Base-by-base conservation (phyloP, 2,329 filamentous ascomycete genomes). In the Curvularia sp. region DNA sequence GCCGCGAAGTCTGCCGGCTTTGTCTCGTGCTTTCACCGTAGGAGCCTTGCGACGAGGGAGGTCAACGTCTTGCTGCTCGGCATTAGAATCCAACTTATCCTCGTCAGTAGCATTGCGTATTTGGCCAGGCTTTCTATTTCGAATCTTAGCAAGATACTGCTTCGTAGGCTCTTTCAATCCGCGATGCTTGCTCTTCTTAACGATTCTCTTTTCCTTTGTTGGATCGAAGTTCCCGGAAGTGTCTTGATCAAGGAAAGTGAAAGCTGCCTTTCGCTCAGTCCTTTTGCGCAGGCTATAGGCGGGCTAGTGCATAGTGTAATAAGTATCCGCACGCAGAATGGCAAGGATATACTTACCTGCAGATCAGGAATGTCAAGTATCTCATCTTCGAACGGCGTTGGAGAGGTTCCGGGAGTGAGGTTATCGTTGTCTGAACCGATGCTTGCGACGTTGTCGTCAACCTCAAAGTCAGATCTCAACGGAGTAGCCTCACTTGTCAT, bases 181-280 rank as follows among this genome's bases (percentile, higher is more conserved):
- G 23, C 47, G 38, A 12, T 18, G 28, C 32, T 61, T 63, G 18
- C 46, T 52, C 28, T 66, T 67, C 9, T 32, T 30, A 38, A 63
- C 56, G 9, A 50, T 23, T 21, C 38, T 59, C 1, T 50, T 51
- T 27, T 72, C 69, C 12, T 62, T 53, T 1, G 59, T 38, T 0
- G 69, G 78, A 48, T 74, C 68, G 42, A 78, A 80, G 42, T 78
- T 71, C 1, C 75, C 76, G 5, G 73, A 76, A 9, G 70, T 52
- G 28, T 80, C 78, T 0, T 66, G 65, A 38, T 80, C 79, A 10
- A 78, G 42, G 59, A 74, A 76, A 1, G 72, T 73, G 19, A 57
- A 59, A 0, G 56, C 19, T 12, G 63, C 59, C 7, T 65, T 61
- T 3, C 68, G 55, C 21, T 72, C 55, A 13, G 70, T 67, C 25